phyloP scores from a whole-genome alignment of 2,329 filamentous ascomycete species.

The Pseudogymnoascus sp. region DNA sequence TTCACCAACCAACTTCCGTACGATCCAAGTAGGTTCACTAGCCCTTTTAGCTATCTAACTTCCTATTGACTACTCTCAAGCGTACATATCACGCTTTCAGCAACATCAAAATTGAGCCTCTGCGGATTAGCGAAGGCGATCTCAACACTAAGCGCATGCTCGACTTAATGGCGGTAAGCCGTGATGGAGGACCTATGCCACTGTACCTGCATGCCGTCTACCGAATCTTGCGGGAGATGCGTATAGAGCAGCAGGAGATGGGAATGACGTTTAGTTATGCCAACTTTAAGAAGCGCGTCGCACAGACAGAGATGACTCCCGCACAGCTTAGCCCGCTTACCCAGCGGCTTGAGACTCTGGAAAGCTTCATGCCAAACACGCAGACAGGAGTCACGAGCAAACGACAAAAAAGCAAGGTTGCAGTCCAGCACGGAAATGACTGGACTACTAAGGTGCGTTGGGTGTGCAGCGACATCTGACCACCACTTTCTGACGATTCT shows the following conservation, averaged over 20 bases:
- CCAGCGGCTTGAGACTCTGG: slow-evolving; percentile 52
- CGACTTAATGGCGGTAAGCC: slow-evolving; percentile 44
- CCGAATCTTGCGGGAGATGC: slow-evolving; percentile 44
- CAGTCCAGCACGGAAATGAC: slow-evolving; percentile 14
- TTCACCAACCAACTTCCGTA: not conserved
- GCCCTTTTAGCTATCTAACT: slow-evolving; percentile 18
- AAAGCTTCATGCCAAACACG: slow-evolving; percentile 50
- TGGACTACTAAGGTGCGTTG: slow-evolving; percentile 20
- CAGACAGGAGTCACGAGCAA: slow-evolving; percentile 13
- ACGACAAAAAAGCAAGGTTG: not conserved
- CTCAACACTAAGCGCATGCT: slow-evolving; percentile 46
- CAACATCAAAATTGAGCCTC: slow-evolving; percentile 35
- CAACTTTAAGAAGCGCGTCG: slow-evolving; percentile 31
- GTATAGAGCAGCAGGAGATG: slow-evolving; percentile 29
- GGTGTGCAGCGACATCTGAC: not conserved
- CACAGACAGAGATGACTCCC: slow-evolving; percentile 34
- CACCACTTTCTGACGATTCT: not conserved
- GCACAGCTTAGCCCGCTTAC: slow-evolving; percentile 47
- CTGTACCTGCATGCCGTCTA: slow-evolving; percentile 44
- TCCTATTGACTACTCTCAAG: slow-evolving; percentile 11
- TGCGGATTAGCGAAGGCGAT: slow-evolving; percentile 40
- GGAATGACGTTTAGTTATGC: slow-evolving; percentile 36
- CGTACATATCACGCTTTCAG: slow-evolving; percentile 33
- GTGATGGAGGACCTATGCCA: slow-evolving; percentile 36
- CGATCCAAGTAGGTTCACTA: not conserved